phyloP scores from a whole-genome alignment of 192 early-diverging fungal genomes.

The Podila minutissima region DNA sequence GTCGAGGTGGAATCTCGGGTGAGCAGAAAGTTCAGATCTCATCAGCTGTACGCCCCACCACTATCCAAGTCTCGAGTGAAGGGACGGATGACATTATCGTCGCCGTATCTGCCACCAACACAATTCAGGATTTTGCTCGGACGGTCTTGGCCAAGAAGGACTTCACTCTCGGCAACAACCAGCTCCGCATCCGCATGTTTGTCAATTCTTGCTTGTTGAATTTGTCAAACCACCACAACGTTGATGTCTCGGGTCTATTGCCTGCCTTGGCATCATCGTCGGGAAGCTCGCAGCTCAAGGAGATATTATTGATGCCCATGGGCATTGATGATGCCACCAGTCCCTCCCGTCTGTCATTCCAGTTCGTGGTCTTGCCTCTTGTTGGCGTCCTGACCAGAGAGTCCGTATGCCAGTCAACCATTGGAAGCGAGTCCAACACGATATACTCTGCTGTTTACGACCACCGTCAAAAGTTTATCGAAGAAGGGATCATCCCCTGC shows the following conservation, averaged over 20 bases:
- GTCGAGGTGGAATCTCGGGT: background rate
- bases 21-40: slow-evolving; percentile 12
- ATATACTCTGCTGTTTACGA: slow-evolving; percentile 46
- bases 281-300: slow-evolving; percentile 31
- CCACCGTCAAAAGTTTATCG: slow-evolving; percentile 15
- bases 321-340: slow-evolving; percentile 29
- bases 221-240: too few relatives aligned
- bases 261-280: slow-evolving; percentile 1
- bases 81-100: slow-evolving; percentile 43
- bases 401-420: slow-evolving; percentile 33
- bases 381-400: slow-evolving; percentile 50
- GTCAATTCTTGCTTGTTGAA: slow-evolving; percentile 47
- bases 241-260: slow-evolving; percentile 38
- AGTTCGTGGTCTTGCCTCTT: slow-evolving; percentile 49
- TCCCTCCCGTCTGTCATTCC: slow-evolving; percentile 26
- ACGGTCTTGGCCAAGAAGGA: slow-evolving; percentile 4
- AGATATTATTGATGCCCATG: slow-evolving; percentile 37
- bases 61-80: slow-evolving; percentile 24
- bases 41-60: background rate
- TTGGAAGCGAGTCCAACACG: slow-evolving; percentile 26
- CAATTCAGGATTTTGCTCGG: slow-evolving; percentile 6
- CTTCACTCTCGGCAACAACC: background rate
- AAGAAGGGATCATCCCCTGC: slow-evolving; percentile 29
- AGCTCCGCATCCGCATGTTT: slow-evolving; percentile 26
- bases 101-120: background rate